Base-by-base conservation (phyloP, 768 basidiomycete genomes). In the Hortiboletus campestris region DNA sequence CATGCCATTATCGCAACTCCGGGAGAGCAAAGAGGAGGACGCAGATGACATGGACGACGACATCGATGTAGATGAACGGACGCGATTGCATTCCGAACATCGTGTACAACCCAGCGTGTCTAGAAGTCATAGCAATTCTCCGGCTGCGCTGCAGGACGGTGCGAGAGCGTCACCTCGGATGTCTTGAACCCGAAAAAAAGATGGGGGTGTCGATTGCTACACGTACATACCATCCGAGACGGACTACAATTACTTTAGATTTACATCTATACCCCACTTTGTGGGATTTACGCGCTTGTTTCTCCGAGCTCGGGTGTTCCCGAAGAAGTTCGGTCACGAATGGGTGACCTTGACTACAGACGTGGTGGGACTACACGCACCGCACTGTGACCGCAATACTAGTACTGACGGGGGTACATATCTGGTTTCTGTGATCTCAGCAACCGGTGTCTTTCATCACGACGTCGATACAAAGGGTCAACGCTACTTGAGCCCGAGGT, bases 1-100 rank as follows among this genome's bases (percentile, higher is more conserved):
- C 52, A 76, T 88, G 41, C 84, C 85, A 13, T 65, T 95, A 45
- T 77, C 81, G 13, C 77, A 78, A 57, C 72, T 95, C 49, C 74
- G 78, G 38, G 92, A 94, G 75, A 80, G 77, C 40, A 86, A 84
- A 46, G 85, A 85, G 46, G 83, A 84, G 11, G 72, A 72, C 19
- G 19, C 36, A 17, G 78, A 77, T 34, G 80, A 77, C 19, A 73
- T 73, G 42, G 77, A 77, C 52, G 74, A 74, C 47, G 79, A 78
- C 56, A 70, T 74, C 69, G 72, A 78, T 68, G 76, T 69, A 54
- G 75, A 80, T 70, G 78, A 84, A 65, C 65, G 69, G 71, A 71
- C 70, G 46, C 63, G 61, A 55, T 42, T 71, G 50, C 69, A 62
- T 51, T 71, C 71, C 42, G 61, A 67, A 51, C 65, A 42, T 50